Percentiles rank a stretch among this genome's conserved stretches.
Evolutionary conservation across 176 grass and related monocot species (phyloP).

Genomic region (Oryza coarctata): DNA sequence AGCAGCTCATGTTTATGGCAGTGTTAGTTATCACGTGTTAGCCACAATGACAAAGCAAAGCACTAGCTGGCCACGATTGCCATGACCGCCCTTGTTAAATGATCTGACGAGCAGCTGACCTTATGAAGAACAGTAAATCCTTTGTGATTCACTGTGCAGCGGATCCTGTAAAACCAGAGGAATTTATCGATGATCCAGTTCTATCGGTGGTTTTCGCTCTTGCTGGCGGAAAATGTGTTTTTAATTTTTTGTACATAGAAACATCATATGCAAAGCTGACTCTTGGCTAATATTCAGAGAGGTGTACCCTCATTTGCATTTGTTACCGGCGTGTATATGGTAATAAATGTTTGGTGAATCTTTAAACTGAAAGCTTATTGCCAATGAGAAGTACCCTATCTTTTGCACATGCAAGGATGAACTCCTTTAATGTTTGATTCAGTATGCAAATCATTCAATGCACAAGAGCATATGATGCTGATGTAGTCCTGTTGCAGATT

Average conservation of each 20-base stretch:
- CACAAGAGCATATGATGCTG: not conserved
- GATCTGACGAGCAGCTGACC: conserved; percentile 20
- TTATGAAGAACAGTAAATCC: conserved; percentile 9
- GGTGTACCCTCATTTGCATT: not conserved
- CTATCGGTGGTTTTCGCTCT: conserved; percentile 10
- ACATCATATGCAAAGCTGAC: conserved; percentile 32
- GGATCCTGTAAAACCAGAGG: conserved; percentile 14
- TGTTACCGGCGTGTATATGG: conserved; percentile 11
- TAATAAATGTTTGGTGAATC: conserved; percentile 9
- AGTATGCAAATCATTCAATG: not conserved
- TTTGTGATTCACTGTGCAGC: conserved; percentile 19
- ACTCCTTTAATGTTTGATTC: not conserved
- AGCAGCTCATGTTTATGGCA: conserved; percentile 16
- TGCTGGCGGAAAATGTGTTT: not conserved
- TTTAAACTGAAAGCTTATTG: not conserved
- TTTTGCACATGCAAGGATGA: conserved; percentile 10
- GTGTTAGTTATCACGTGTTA: not conserved
- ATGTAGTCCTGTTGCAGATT: not conserved
- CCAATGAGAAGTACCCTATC: not conserved
- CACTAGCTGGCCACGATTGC: conserved; percentile 3
- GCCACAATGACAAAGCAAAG: not conserved
- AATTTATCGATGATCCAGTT: conserved; percentile 8
- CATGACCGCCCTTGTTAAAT: conserved; percentile 9
- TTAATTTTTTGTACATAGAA: not conserved
- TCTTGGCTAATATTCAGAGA: conserved; percentile 13